Base-by-base conservation (phyloP, 306 rosid genomes). In the Cercis canadensis region DNA sequence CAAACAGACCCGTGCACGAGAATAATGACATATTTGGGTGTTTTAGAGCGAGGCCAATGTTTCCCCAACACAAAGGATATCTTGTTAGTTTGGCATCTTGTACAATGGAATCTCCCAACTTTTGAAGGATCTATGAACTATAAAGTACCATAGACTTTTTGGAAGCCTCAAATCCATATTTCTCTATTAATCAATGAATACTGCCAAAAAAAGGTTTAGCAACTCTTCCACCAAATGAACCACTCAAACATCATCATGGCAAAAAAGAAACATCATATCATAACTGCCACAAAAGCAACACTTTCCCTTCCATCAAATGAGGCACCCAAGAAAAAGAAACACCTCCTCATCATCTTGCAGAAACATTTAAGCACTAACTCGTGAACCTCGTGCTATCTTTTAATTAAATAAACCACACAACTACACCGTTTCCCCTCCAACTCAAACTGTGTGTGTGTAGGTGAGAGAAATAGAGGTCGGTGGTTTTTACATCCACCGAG, bases 311-410 rank as follows among this genome's bases (percentile, higher is more conserved):
- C 70, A 74, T 70, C 60, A 52, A 46, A 32, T 13, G 64, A 29
- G 72, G 29, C 69, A 53, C 65, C 69, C 51, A 31, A 43, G 33
- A 16, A 76, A 41, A 78, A 67, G 58, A 57, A 64, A 60, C 4
- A 3, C 63, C 70, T 37, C 57, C 17, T 46, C 51, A 18, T 19
- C 59, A 29, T n/a, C 33, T 16, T 6, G 21, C 40, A 57, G 73
- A 50, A 77, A 78, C 37, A 62, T 10, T 8, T 11, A 39, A 72
- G 69, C 81, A 43, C 79, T 71, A 39, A 43, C 82, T 63, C 70
- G 77, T 49, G 78, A 76, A 46, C 76, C 86, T 58, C 80, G 87
- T 82, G 84, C 75, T 65, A 51, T 72, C 79, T 45, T 77, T 66
- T 53, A 39, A 17, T 58, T 8, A 49, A 57, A 57, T 45, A 19